Evolutionary conservation across 2,329 filamentous ascomycete genomes (phyloP), one percentile per base, ranked within the genome.

Genomic region (Ceratocystis destructans): DNA sequence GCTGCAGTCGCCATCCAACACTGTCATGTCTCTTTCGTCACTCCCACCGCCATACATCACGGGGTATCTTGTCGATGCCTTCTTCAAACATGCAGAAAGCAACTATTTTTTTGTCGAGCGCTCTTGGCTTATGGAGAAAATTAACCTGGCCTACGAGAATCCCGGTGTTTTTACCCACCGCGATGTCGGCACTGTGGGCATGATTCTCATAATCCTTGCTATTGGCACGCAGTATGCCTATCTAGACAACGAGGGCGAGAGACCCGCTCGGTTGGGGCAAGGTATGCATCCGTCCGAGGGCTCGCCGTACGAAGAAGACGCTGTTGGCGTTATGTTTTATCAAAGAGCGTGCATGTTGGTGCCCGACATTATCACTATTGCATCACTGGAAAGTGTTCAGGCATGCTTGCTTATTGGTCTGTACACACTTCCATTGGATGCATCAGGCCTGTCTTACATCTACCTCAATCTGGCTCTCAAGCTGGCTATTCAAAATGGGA

Each of bases 401-500:
- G 82, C 81, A 0, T 83, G 80, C 66, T 72, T 84, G 6, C 74
- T 84, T 25, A 79, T 84, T 15, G 82, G 80, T 1, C 77, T 82
- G 8, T 84, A 83, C 69, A 75, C 80, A 1, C 73, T 84, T 5
- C 81, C 82, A 0, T 74, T 83, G 0, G 82, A 84, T 70, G 79
- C 82, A 0, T 81, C 80, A 1, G 82, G 82, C 0, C 72, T 84
- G 22, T 79, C 79, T 1, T 84, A 83, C 69, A 81, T 80, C 2
- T 84, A 84, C 69, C 75, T 83, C 61, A 81, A 80, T 5, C 71
- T 84, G 12, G 80, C 80, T 1, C 74, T 83, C 53, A 83, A 82
- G 68, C 74, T 84, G 67, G 82, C 81, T 1, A 82, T 84, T 15
- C 81, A 83, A 68, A 84, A 84, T 70, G 82, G 82, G 8, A 83